Evolutionary conservation across 371 early-diverging fungal genomes (phyloP).

Genomic region (Mucor indicus): DNA sequence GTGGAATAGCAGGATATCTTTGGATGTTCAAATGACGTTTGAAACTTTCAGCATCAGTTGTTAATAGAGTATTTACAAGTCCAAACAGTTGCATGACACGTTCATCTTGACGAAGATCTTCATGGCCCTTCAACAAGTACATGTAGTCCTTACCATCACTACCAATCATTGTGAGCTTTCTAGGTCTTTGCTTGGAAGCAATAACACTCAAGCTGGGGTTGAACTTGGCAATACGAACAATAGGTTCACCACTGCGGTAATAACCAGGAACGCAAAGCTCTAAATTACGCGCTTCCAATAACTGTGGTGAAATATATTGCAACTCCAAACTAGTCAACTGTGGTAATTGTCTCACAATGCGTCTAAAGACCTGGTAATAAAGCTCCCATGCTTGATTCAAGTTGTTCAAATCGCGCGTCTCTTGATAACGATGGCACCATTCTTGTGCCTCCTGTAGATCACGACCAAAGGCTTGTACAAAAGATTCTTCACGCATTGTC

Average conservation of each 20-base stretch:
- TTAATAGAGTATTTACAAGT: conserved; percentile 90
- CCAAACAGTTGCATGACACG: conserved; percentile 99
- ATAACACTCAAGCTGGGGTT: conserved; percentile 81
- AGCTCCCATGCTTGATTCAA: conserved; percentile 96
- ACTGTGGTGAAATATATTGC: conserved; percentile 89
- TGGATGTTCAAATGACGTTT: conserved; percentile 92
- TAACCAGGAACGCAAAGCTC: conserved; percentile 93
- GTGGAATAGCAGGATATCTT: conserved; percentile 92
- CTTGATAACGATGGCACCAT: conserved; percentile 81
- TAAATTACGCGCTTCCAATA: conserved; percentile 82
- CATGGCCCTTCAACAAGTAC: conserved; percentile 95
- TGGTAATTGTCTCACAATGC: conserved; percentile 82
- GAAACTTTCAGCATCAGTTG: conserved; percentile 88
- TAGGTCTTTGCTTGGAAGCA: conserved; percentile 93
- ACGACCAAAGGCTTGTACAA: conserved; percentile 92
- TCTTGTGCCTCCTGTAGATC: conserved; percentile 92
- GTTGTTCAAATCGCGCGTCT: conserved; percentile 76
- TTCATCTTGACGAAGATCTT: conserved; percentile 98
- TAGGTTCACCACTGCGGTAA: conserved; percentile 84
- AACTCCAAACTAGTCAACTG: conserved; percentile 84
- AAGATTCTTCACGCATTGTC: conserved; percentile 91
- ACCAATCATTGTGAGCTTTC: conserved; percentile 82
- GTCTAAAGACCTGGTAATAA: conserved; percentile 88
- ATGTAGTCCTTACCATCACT: conserved; percentile 90
- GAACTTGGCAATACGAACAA: conserved; percentile 88